Evolutionary conservation across 257 asterid genomes (phyloP).

Genomic region (Linderniella brevidens): DNA sequence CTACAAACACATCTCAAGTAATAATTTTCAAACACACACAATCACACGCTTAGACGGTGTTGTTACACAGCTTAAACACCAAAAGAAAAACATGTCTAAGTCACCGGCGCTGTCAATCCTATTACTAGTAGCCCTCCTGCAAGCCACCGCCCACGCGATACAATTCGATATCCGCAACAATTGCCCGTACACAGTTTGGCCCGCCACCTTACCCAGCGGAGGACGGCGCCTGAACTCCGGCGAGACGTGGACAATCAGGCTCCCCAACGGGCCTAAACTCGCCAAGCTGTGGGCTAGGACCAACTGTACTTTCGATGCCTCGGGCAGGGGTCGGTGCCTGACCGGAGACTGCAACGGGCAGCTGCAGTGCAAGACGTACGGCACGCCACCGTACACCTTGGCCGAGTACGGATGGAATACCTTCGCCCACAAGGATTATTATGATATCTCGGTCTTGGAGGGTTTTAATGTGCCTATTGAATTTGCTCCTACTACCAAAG

Average conservation of each 20-base stretch:
- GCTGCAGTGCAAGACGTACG: conserved; percentile 26
- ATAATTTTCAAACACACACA: too few relatives aligned
- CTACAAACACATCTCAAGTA: too few relatives aligned
- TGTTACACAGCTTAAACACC: too few relatives aligned
- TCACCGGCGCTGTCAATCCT: too few relatives aligned
- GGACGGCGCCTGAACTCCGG: conserved; percentile 25
- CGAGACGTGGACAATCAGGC: conserved; percentile 23
- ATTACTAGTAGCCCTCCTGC: conserved; percentile 1
- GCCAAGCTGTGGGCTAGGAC: conserved; percentile 30
- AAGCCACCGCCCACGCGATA: conserved; percentile 14
- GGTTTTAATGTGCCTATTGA: conserved; percentile 56
- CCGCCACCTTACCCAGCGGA: conserved; percentile 33
- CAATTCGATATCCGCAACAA: conserved; percentile 24
- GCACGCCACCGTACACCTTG: conserved; percentile 40
- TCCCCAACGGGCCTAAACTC: conserved; percentile 13
- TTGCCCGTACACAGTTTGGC: conserved; percentile 30
- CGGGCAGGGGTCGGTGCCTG: conserved; percentile 23
- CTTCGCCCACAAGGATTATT: conserved; percentile 25
- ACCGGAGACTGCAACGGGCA: conserved; percentile 43
- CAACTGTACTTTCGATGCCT: conserved; percentile 20
- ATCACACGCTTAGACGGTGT: too few relatives aligned
- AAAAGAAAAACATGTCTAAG: too few relatives aligned
- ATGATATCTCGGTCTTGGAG: conserved; percentile 44
- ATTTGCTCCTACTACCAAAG: conserved; percentile 13
- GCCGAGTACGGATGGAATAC: conserved; percentile 36